Conservation (phyloP, 805 yeast genomes). For the Lipomyces anomalus region DNA sequence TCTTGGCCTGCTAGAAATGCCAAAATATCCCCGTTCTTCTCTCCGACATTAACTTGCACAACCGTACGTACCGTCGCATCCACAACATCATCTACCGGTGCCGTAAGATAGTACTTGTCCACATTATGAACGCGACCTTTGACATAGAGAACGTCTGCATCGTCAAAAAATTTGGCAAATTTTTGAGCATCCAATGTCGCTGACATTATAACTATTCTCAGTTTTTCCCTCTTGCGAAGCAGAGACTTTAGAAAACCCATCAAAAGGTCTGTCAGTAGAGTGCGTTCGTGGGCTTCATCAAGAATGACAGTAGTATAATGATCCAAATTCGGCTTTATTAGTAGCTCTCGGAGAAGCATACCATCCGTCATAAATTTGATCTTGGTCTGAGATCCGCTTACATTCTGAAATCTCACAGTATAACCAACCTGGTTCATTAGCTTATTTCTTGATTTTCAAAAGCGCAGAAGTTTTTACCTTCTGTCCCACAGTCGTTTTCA, state of each 20-base stretch:
- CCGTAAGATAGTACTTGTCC: conserved; percentile 56
- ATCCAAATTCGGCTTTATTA: conserved; percentile 60
- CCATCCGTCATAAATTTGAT: conserved; percentile 92
- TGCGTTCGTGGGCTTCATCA: conserved; percentile 98
- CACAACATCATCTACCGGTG: conserved; percentile 73
- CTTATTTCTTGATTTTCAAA: background rate
- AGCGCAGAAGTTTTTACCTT: conserved; percentile 38
- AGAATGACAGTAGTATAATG: conserved; percentile 72
- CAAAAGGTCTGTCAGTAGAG: conserved; percentile 81
- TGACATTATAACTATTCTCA: conserved; percentile 83
- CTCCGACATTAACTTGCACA: conserved; percentile 71
- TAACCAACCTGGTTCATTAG: conserved; percentile 52
- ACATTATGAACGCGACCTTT: conserved; percentile 91
- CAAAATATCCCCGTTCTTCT: conserved; percentile 82
- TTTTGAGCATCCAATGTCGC: conserved; percentile 91
- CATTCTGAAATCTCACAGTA: conserved; percentile 84
- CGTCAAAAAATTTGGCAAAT: conserved; percentile 69
- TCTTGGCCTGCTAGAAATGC: conserved; percentile 96
- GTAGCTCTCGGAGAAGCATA: conserved; percentile 87
- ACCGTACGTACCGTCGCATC: conserved; percentile 71
- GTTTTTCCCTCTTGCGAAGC: conserved; percentile 43
- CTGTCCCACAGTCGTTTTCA: conserved; percentile 68
- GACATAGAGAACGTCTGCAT: conserved; percentile 74
- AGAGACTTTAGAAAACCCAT: conserved; percentile 81
- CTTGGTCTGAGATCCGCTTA: conserved; percentile 53